Conservation (phyloP, 2,329 filamentous ascomycete species). For the Ceratocystis alfenasii region DNA sequence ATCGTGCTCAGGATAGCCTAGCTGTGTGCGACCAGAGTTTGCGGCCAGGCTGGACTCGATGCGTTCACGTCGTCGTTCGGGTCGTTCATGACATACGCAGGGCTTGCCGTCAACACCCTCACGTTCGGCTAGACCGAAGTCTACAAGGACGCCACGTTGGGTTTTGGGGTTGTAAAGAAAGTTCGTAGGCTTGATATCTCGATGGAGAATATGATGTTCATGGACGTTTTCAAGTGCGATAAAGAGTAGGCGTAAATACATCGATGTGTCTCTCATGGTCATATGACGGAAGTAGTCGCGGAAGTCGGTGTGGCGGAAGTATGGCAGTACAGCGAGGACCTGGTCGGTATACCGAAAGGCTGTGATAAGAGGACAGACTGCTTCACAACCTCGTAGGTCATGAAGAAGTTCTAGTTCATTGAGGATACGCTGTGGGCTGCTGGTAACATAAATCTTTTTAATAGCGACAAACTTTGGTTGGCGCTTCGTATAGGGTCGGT, state of each 20-base stretch:
- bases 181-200: constrained; percentile 96
- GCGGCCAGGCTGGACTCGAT: constrained; percentile 47
- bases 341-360: constrained; percentile 93
- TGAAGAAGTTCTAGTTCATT: constrained; percentile 92
- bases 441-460: constrained; percentile 99
- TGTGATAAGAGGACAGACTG: constrained; percentile 90
- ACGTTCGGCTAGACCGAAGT: constrained; percentile 91
- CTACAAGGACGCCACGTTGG: constrained; percentile 82
- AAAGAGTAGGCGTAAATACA: constrained; percentile 84
- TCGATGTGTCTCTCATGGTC: constrained; percentile 69
- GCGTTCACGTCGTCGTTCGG: constrained; percentile 48
- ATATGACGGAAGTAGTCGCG: constrained; percentile 88
- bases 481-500: constrained; percentile 9
- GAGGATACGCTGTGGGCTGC: constrained; percentile 80
- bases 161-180: constrained; percentile 81
- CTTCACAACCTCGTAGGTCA: constrained; percentile 68
- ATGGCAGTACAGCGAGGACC: constrained; percentile 86
- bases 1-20: constrained; percentile 71
- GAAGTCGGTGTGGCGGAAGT: constrained; percentile 93
- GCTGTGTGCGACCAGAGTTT: constrained; percentile 41
- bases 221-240: constrained; percentile 76
- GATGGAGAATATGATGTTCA: constrained; percentile 71
- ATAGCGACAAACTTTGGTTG: constrained; percentile 74
- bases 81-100: constrained; percentile 65
- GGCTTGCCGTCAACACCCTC: constrained; percentile 65